Percentiles rank a stretch among this genome's conserved stretches.
These are phyloP conservation scores for Hypoxylon sp. DNA, from an alignment of 2,329 filamentous ascomycete genomes.

Conservation along the genomic window DNA sequence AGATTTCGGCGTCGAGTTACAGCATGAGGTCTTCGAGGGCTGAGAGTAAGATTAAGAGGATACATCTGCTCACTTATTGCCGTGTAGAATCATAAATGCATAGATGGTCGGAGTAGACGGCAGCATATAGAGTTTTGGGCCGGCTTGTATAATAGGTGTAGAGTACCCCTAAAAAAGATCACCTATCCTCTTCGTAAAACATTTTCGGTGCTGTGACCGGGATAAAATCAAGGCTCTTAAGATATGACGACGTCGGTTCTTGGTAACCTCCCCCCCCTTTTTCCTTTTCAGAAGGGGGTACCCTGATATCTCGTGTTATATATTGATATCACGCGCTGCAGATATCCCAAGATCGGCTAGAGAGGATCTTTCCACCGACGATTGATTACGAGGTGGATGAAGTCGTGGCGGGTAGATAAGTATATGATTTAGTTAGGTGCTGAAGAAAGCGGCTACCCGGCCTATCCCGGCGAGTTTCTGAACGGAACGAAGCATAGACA, in stretches of 20 bases:
- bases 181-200: constrained; percentile 3
- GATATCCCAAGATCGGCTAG: background rate
- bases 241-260: background rate
- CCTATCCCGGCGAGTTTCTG: constrained; percentile 19
- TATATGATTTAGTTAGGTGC: constrained; percentile 6
- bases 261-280: background rate
- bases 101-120: constrained; percentile 36
- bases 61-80: constrained; percentile 21
- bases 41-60: constrained; percentile 57
- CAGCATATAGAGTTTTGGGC: constrained; percentile 33
- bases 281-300: background rate
- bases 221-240: background rate
- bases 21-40: constrained; percentile 90
- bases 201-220: no score
- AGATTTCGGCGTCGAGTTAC: constrained; percentile 91
- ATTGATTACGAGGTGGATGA: background rate
- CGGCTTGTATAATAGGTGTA: constrained; percentile 36
- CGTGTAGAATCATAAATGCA: constrained; percentile 30
- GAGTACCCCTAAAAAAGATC: constrained; percentile 26
- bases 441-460: constrained; percentile 29
- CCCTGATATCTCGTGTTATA: background rate
- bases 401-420: constrained; percentile 1
- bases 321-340: background rate
- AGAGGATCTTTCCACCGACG: background rate
- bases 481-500: constrained; percentile 24